Conservation (phyloP, 495 filamentous ascomycete species). For the Diplogelasinospora grovesii region DNA sequence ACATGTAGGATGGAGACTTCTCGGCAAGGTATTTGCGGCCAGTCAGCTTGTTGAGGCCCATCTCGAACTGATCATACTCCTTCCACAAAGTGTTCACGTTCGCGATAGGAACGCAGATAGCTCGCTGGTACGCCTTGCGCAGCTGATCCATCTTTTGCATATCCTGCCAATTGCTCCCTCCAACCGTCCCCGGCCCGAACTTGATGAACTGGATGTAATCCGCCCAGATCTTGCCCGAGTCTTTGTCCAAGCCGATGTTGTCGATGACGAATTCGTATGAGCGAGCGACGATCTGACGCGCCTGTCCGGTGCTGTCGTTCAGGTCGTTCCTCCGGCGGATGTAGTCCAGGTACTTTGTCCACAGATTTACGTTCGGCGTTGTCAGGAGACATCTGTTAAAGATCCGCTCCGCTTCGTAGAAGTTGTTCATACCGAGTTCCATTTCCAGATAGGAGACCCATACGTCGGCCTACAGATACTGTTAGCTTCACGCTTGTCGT, state of each 20-base stretch:
- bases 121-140: slow-evolving; percentile 83
- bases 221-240: slow-evolving; percentile 83
- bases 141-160: slow-evolving; percentile 94
- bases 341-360: slow-evolving; percentile 92
- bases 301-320: slow-evolving; percentile 68
- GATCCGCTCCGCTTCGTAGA: slow-evolving; percentile 68
- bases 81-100: slow-evolving; percentile 83
- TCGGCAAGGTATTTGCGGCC: slow-evolving; percentile 91
- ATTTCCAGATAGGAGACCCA: slow-evolving; percentile 82
- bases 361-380: slow-evolving; percentile 75
- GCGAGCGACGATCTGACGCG: slow-evolving; percentile 67
- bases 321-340: slow-evolving; percentile 85
- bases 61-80: slow-evolving; percentile 94
- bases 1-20: slow-evolving; percentile 86
- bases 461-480: slow-evolving; percentile 63
- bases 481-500: slow-evolving; percentile 16
- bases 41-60: slow-evolving; percentile 81
- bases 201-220: slow-evolving; percentile 91
- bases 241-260: slow-evolving; percentile 84
- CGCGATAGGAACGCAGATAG: slow-evolving; percentile 74
- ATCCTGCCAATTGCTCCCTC: slow-evolving; percentile 88
- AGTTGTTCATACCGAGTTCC: slow-evolving; percentile 78
- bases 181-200: slow-evolving; percentile 72
- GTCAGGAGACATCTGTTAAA: slow-evolving; percentile 67
- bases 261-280: slow-evolving; percentile 89